These are phyloP conservation scores for Annulohypoxylon truncatum DNA, from an alignment of 2,329 filamentous ascomycete genomes.

Conservation along the genomic window DNA sequence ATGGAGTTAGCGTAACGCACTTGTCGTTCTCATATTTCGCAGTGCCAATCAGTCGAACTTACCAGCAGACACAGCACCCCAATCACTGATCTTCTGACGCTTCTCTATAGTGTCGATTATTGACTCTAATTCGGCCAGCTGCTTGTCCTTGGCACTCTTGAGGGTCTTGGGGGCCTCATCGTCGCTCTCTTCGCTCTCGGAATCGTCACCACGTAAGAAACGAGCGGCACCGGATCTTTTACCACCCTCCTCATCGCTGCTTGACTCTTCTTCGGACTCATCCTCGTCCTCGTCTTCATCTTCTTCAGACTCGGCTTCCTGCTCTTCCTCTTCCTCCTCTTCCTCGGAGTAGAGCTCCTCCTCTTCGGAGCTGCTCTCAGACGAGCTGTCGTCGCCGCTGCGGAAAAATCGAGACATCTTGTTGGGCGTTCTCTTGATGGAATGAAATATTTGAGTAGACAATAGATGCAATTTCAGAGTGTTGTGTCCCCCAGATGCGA, in stretches of 20 bases:
- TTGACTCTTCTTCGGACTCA: slow-evolving; percentile 65
- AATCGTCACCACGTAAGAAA: slow-evolving; percentile 83
- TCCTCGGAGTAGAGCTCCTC: slow-evolving; percentile 90
- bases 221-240: slow-evolving; percentile 78
- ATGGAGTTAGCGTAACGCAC: slow-evolving; percentile 1
- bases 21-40: slow-evolving; percentile 13
- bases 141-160: slow-evolving; percentile 98
- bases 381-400: slow-evolving; percentile 90
- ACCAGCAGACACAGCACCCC: slow-evolving; percentile 92
- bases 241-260: slow-evolving; percentile 72
- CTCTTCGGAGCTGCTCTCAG: slow-evolving; percentile 95
- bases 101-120: slow-evolving; percentile 95
- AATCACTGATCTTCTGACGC: slow-evolving; percentile 96
- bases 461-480: not conserved
- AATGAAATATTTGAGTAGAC: not conserved
- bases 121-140: slow-evolving; percentile 90
- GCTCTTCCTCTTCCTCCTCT: slow-evolving; percentile 71
- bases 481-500: slow-evolving; percentile 2
- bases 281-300: slow-evolving; percentile 65
- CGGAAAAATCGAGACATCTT: slow-evolving; percentile 98
- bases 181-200: slow-evolving; percentile 86
- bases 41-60: slow-evolving; percentile 51
- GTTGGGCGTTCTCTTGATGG: slow-evolving; percentile 14
- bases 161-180: slow-evolving; percentile 87
- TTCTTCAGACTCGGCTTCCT: slow-evolving; percentile 64